A percentile compares a stretch with the other conserved stretches of the same genome.
Evolutionary conservation across 768 basidiomycete species (phyloP).

Genomic region (Aureoboletus auriporus): DNA sequence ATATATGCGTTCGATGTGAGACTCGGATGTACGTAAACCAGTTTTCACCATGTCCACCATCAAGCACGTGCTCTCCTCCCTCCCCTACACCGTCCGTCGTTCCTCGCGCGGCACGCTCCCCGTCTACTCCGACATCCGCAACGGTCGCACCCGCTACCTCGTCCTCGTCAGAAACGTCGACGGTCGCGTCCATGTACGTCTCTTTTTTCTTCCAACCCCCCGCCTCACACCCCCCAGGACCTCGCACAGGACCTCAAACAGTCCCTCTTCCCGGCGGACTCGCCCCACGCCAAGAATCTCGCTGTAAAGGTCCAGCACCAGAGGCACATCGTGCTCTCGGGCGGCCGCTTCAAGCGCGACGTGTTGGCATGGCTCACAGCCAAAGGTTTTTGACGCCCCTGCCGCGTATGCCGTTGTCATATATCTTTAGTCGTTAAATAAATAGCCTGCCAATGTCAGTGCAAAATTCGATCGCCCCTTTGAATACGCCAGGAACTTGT

Average conservation of each 20-base stretch:
- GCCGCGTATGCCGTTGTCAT: background rate
- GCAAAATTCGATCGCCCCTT: too few relatives aligned
- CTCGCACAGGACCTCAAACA: constrained; percentile 54
- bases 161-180: constrained; percentile 66
- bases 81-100: constrained; percentile 57
- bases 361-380: constrained; percentile 59
- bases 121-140: constrained; percentile 72
- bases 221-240: constrained; percentile 34
- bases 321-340: constrained; percentile 55
- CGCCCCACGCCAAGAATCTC: constrained; percentile 46
- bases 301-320: constrained; percentile 44
- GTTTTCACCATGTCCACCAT: constrained; percentile 11
- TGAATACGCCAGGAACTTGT: too few relatives aligned
- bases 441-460: constrained; percentile 2
- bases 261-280: constrained; percentile 46
- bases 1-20: background rate
- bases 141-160: constrained; percentile 54
- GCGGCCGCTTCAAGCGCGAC: constrained; percentile 59
- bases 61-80: constrained; percentile 13
- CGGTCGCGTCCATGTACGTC: constrained; percentile 31
- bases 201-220: background rate
- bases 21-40: background rate
- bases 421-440: background rate
- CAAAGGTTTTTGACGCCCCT: constrained; percentile 53
- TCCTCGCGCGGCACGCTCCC: constrained; percentile 66